A percentile compares a stretch with the other conserved stretches of the same genome.
Evolutionary conservation across 2,329 filamentous ascomycete species (phyloP).

Genomic region (Ceratocystis cacaofunesta): DNA sequence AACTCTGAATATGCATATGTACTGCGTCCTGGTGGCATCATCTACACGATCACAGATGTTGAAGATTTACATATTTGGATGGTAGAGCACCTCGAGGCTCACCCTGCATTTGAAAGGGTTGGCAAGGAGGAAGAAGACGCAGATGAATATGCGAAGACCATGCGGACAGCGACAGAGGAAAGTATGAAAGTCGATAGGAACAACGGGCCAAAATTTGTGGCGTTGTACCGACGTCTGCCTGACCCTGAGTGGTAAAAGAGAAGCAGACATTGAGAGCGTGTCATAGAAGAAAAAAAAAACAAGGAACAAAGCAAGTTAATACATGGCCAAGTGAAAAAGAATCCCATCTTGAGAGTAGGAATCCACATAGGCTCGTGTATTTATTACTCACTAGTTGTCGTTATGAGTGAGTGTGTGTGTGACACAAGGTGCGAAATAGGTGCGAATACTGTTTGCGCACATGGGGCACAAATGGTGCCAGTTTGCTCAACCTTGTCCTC

Average conservation of each 20-base stretch:
- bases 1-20: slow-evolving; percentile 91
- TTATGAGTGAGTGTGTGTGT: neutral
- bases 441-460: slow-evolving; percentile 5
- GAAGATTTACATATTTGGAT: slow-evolving; percentile 91
- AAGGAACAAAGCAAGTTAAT: no score
- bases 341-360: no score
- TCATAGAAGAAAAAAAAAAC: no score
- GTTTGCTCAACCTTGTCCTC: neutral
- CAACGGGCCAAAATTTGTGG: slow-evolving; percentile 79
- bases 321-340: no score
- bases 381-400: neutral
- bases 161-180: slow-evolving; percentile 82
- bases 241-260: slow-evolving; percentile 56
- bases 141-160: slow-evolving; percentile 58
- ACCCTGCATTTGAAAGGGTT: slow-evolving; percentile 66
- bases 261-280: neutral
- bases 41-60: slow-evolving; percentile 97
- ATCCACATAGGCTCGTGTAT: no score
- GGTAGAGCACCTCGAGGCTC: slow-evolving; percentile 66
- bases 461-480: neutral
- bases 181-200: slow-evolving; percentile 93
- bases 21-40: slow-evolving; percentile 63
- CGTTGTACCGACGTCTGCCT: slow-evolving; percentile 65
- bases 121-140: slow-evolving; percentile 48
- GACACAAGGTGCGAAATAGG: slow-evolving; percentile 3